phyloP scores from a whole-genome alignment of 805 yeast species.

The Trichomonascus vanleenenianus region DNA sequence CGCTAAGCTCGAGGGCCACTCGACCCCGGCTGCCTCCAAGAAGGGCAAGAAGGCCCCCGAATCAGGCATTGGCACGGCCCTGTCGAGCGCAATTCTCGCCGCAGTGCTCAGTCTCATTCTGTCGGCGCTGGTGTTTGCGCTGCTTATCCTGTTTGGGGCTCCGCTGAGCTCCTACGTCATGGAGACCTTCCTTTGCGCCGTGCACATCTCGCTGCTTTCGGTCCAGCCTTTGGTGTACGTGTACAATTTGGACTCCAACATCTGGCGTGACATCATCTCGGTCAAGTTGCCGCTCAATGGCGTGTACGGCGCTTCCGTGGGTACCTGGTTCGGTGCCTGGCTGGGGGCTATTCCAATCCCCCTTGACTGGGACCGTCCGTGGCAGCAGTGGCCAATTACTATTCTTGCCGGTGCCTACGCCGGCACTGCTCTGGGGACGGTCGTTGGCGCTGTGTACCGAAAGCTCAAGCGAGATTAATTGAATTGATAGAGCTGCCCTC shows the following conservation, averaged over 20 bases:
- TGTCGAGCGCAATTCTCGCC: conserved; percentile 22
- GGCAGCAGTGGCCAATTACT: conserved; percentile 97
- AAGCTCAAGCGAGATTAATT: too few species aligned
- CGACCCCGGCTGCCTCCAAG: background rate
- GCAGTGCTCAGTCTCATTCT: conserved; percentile 24
- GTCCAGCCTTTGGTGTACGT: conserved; percentile 56
- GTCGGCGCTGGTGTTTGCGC: conserved; percentile 22
- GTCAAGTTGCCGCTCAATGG: conserved; percentile 22
- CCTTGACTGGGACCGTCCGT: conserved; percentile 93
- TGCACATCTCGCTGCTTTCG: conserved; percentile 52
- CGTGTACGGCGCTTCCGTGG: conserved; percentile 35
- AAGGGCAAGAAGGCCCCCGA: conserved; percentile 3
- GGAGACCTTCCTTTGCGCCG: conserved; percentile 54
- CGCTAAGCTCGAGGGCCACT: background rate
- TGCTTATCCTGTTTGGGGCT: conserved; percentile 68
- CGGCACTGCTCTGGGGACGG: conserved; percentile 63
- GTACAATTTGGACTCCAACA: conserved; percentile 43
- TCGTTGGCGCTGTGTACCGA: conserved; percentile 25
- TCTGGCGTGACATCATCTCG: conserved; percentile 33
- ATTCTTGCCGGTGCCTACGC: conserved; percentile 66
- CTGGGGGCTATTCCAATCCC: conserved; percentile 91
- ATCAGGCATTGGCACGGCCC: background rate
- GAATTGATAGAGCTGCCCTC: too few species aligned
- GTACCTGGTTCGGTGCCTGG: conserved; percentile 69
- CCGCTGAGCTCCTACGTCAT: conserved; percentile 48